Base-by-base conservation (phyloP, 1,284 basidiomycete species). In the Cutaneotrichosporon cutaneum region DNA sequence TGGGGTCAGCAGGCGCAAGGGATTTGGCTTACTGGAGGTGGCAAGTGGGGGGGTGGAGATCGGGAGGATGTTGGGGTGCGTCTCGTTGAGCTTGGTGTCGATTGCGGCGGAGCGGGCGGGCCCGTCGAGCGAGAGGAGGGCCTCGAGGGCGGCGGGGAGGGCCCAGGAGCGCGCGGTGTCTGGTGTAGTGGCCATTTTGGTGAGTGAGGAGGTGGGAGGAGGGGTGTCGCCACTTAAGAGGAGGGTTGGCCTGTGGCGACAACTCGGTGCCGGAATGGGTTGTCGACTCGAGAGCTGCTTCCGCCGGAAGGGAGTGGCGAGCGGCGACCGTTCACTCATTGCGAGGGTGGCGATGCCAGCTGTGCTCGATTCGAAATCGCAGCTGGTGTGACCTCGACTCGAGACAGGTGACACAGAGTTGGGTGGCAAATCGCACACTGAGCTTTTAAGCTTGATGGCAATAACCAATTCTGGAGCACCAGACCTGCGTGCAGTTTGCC, bases 121-220 rank as follows among this genome's bases (percentile, higher is more conserved):
- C 11, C 11, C 32, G 16, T 60, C 36, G 27, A 62, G 45, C 16
- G 59, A 56, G 16, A 68, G 53, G 32, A 62, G 54, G 27, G 45
- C 55, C 11, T 57, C 24, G 54, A 66, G 64, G 26, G 53, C n/a
- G 13, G 62, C 18, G 7, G 67, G 60, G 27, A 68, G 56, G 16
- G 56, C 32, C 51, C 56, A 67, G 8, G 56, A 45, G 44, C 21
- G 44, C n/a, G 5, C 11, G 18, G 13, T 6, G 10, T n/a, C 10
- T 18, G 44, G 4, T n/a, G 44, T 8, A n/a, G 44, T 22, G n/a
- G 22, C n/a, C 44, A 45, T 45, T 45, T 45, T 45, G 36, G 5
- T 45, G n/a, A n/a, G n/a, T n/a, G n/a, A n/a, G n/a, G n/a, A n/a
- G n/a, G n/a, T n/a, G n/a, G n/a, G n/a, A n/a, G n/a, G n/a, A n/a